Evolutionary conservation across 2,329 filamentous ascomycete genomes (phyloP).

Genomic region (Stemphylium lycopersici): DNA sequence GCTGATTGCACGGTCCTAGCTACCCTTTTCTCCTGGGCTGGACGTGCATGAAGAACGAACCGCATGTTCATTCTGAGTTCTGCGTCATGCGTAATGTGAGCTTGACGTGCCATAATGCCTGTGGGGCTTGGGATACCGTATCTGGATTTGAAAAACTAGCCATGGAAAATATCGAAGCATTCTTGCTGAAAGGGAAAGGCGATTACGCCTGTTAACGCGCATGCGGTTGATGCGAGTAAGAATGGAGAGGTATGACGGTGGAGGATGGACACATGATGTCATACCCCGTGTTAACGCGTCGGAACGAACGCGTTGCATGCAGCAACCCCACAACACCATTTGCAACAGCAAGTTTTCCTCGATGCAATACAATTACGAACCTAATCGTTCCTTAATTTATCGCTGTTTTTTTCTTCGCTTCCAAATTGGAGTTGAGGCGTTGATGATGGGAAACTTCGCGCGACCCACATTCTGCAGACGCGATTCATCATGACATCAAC

Average conservation of each 20-base stretch:
- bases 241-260: too few relatives aligned
- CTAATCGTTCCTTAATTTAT: not conserved
- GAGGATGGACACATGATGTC: conserved; percentile 2
- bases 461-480: conserved; percentile 3
- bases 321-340: not conserved
- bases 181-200: not conserved
- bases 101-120: not conserved
- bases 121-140: not conserved
- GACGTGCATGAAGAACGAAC: not conserved
- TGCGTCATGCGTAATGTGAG: not conserved
- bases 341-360: not conserved
- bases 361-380: not conserved
- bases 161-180: not conserved
- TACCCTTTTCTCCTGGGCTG: not conserved
- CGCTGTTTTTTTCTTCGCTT: not conserved
- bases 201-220: not conserved
- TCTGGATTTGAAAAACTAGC: not conserved
- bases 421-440: not conserved
- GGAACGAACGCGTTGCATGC: not conserved
- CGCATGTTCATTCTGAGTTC: not conserved
- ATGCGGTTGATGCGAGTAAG: not conserved
- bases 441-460: not conserved
- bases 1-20: not conserved
- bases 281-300: conserved; percentile 12
- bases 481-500: conserved; percentile 19